Evolutionary conservation across 2,329 filamentous ascomycete genomes (phyloP).

Genomic region (Botrytis galanthina): DNA sequence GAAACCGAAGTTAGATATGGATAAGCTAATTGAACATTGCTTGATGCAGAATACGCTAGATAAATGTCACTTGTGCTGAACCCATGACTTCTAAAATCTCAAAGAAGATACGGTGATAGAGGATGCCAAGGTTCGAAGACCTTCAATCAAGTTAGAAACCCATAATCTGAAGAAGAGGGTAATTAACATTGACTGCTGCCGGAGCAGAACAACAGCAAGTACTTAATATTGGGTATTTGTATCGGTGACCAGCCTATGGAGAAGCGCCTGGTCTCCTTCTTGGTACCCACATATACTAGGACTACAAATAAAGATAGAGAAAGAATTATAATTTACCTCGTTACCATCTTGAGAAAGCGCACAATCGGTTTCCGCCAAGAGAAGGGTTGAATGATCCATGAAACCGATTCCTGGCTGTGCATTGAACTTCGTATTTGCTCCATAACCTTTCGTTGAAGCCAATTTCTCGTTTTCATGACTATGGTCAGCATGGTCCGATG

Average conservation of each 20-base stretch:
- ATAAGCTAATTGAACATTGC: neutral
- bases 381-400: slow-evolving; percentile 75
- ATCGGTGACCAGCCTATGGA: slow-evolving; percentile 63
- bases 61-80: slow-evolving; percentile 51
- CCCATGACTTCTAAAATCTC: slow-evolving; percentile 49
- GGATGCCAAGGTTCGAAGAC: slow-evolving; percentile 42
- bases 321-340: neutral
- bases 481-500: slow-evolving; percentile 54
- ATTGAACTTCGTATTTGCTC: slow-evolving; percentile 71
- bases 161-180: slow-evolving; percentile 43
- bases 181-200: slow-evolving; percentile 35
- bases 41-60: neutral
- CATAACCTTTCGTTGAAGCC: slow-evolving; percentile 70
- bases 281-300: slow-evolving; percentile 44
- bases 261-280: slow-evolving; percentile 61
- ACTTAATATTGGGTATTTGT: slow-evolving; percentile 63
- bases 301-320: neutral
- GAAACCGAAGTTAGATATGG: neutral
- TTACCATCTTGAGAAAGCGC: slow-evolving; percentile 18
- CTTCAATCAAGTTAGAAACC: slow-evolving; percentile 42
- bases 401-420: slow-evolving; percentile 68
- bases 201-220: slow-evolving; percentile 35
- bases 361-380: slow-evolving; percentile 69
- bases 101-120: slow-evolving; percentile 47
- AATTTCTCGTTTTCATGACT: slow-evolving; percentile 39